phyloP scores from a whole-genome alignment of 2,329 filamentous ascomycete genomes.

The Ophiostoma ulmi region DNA sequence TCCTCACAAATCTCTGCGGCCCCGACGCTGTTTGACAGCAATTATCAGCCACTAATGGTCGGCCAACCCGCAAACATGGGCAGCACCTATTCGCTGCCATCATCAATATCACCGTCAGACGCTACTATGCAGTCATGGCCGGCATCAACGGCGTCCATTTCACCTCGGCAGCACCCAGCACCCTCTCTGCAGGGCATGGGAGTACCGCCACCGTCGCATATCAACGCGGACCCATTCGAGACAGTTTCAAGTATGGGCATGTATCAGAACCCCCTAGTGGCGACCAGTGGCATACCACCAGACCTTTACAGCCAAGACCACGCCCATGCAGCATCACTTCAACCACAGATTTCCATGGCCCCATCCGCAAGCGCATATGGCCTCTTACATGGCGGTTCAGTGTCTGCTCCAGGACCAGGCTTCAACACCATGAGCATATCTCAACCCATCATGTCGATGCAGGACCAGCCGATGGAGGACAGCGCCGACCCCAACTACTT shows the following conservation, averaged over 20 bases:
- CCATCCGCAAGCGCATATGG: background rate
- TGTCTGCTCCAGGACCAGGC: background rate
- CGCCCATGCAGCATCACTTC: background rate
- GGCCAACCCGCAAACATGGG: background rate
- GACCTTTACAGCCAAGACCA: conserved; percentile 5
- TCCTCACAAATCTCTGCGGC: conserved; percentile 4
- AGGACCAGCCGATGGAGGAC: conserved; percentile 6
- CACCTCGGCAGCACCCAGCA: conserved; percentile 5
- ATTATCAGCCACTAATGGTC: background rate
- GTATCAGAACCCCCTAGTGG: conserved; percentile 11
- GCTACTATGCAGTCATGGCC: background rate
- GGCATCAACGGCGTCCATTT: background rate
- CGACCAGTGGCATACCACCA: background rate
- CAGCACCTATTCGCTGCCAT: background rate
- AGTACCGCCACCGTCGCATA: background rate
- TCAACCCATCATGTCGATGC: background rate
- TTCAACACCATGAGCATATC: background rate
- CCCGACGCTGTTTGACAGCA: background rate
- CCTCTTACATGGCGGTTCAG: background rate
- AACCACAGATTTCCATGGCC: background rate
- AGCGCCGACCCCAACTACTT: conserved; percentile 6
- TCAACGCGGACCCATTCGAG: background rate
- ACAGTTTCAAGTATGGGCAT: conserved; percentile 9
- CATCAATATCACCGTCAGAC: background rate
- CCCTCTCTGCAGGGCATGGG: background rate